Percentiles rank a stretch among this genome's conserved stretches.
Conservation (phyloP, 306 rosid species). For the Gleditsia sinensis region DNA sequence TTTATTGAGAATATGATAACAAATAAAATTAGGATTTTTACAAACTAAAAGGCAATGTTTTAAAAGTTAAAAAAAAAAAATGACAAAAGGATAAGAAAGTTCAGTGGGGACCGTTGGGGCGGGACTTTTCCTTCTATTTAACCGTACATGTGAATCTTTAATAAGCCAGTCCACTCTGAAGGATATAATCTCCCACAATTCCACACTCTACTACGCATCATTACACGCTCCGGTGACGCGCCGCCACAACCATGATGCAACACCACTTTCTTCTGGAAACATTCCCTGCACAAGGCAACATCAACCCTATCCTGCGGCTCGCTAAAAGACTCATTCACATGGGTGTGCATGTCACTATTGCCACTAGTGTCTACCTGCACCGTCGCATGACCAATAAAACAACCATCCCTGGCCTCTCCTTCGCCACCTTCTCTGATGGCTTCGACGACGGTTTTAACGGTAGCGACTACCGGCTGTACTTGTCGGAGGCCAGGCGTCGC, state of each 20-base stretch:
- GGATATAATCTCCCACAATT: too few species aligned
- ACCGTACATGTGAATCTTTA: too few species aligned
- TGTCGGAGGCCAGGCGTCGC: slow-evolving; percentile 34
- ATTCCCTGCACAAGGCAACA: slow-evolving; percentile 50
- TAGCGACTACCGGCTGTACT: neutral
- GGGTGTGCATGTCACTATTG: slow-evolving; percentile 46
- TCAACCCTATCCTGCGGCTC: slow-evolving; percentile 54
- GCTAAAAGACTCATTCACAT: slow-evolving; percentile 38
- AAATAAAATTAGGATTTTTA: too few species aligned
- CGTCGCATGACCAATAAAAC: slow-evolving; percentile 32
- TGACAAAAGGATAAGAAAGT: too few species aligned
- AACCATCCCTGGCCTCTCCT: slow-evolving; percentile 28
- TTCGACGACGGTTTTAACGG: slow-evolving; percentile 36
- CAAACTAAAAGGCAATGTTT: too few species aligned
- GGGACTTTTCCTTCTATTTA: too few species aligned
- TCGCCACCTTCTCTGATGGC: slow-evolving; percentile 50
- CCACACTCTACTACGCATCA: too few species aligned
- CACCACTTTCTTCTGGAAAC: slow-evolving; percentile 45
- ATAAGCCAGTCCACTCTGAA: too few species aligned
- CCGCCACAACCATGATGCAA: slow-evolving; percentile 28
- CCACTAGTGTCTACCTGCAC: slow-evolving; percentile 24
- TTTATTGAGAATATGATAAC: too few species aligned
- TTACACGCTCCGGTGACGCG: too few species aligned
- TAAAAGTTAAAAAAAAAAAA: too few species aligned
- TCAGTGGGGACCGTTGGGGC: too few species aligned